Evolutionary conservation across 2,329 filamentous ascomycete species (phyloP).

Genomic region (Cercospora citrullina): DNA sequence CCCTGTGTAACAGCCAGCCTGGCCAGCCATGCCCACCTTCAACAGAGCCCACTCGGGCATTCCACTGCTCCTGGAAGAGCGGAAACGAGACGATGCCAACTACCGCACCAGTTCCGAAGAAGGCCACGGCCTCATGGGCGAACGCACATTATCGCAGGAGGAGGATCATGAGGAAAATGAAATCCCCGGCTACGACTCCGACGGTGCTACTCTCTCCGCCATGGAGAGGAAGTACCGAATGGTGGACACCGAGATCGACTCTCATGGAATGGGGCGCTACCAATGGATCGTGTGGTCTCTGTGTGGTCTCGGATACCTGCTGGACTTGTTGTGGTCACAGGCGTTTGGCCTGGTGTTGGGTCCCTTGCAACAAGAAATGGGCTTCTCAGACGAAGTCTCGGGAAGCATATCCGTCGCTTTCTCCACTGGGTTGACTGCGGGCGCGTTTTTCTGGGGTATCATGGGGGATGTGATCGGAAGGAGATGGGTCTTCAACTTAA

Average conservation of each 20-base stretch:
- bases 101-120: slow-evolving; percentile 3
- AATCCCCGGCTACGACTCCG: slow-evolving; percentile 11
- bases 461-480: slow-evolving; percentile 57
- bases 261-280: slow-evolving; percentile 55
- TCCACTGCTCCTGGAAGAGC: neutral
- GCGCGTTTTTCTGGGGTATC: slow-evolving; percentile 58
- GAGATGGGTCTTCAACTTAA: slow-evolving; percentile 60
- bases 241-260: slow-evolving; percentile 53
- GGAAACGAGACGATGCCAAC: neutral
- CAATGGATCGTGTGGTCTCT: slow-evolving; percentile 54
- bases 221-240: slow-evolving; percentile 49
- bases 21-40: neutral
- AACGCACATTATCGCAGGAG: slow-evolving; percentile 10
- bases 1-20: neutral
- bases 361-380: slow-evolving; percentile 58
- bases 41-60: slow-evolving; percentile 2
- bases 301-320: slow-evolving; percentile 57
- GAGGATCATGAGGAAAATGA: neutral
- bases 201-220: slow-evolving; percentile 30
- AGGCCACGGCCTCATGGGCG: slow-evolving; percentile 4
- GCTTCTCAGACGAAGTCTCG: slow-evolving; percentile 48
- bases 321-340: slow-evolving; percentile 61
- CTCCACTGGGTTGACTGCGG: slow-evolving; percentile 56
- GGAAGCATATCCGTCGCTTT: slow-evolving; percentile 55
- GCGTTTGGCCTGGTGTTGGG: slow-evolving; percentile 57